Conservation (phyloP, 2,329 filamentous ascomycete genomes). For the Ilyonectria destructans region DNA sequence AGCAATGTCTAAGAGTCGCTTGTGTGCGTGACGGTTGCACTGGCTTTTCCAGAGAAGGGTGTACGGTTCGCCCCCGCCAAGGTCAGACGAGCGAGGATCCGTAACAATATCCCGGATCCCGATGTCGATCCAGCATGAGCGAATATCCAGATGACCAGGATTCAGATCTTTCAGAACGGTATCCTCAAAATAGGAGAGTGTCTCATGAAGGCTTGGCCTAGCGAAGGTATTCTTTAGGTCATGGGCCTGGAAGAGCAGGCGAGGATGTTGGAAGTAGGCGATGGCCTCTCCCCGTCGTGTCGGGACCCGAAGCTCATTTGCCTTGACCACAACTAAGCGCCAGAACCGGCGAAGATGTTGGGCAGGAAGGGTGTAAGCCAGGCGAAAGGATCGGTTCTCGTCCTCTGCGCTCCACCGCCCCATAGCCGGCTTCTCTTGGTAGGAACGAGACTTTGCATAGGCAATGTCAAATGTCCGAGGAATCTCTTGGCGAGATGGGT, state of each 20-base stretch:
- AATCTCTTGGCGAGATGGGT: background rate
- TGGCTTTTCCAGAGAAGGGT: conserved; percentile 3
- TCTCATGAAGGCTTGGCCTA: background rate
- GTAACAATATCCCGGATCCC: no score
- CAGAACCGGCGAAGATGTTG: background rate
- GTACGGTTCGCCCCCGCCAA: background rate
- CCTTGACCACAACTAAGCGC: background rate
- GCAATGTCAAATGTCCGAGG: background rate
- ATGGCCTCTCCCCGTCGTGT: background rate
- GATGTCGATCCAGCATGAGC: background rate
- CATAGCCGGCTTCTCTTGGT: background rate
- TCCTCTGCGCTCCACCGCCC: background rate
- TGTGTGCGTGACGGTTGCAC: background rate
- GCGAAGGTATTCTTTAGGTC: background rate
- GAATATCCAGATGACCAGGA: background rate
- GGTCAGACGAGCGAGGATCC: no score
- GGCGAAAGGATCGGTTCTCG: background rate
- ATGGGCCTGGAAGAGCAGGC: background rate
- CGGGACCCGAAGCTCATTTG: background rate
- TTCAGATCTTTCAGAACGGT: background rate
- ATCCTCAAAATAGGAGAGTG: background rate
- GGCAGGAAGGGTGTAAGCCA: background rate
- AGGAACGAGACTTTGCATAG: background rate
- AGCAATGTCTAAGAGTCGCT: background rate
- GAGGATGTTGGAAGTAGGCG: background rate